These are phyloP conservation scores for Cymbopogon citratus DNA, from an alignment of 176 grass and related monocot species.

Conservation along the genomic window DNA sequence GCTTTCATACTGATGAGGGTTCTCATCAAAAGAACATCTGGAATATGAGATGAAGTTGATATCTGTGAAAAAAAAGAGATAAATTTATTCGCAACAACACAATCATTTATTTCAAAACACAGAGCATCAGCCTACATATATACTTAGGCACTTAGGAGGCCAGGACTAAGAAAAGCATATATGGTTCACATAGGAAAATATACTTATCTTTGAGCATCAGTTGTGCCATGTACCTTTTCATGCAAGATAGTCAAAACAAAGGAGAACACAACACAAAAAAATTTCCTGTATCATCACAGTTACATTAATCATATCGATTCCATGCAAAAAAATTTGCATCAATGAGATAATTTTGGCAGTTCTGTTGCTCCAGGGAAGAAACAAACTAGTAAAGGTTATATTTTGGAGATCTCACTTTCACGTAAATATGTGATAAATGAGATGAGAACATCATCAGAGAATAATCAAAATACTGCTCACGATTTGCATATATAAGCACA, in stretches of 20 bases:
- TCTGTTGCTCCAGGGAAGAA: slow-evolving; percentile 3
- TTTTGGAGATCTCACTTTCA: background rate
- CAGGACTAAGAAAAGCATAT: background rate
- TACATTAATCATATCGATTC: background rate
- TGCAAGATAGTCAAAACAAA: background rate
- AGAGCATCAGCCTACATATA: background rate
- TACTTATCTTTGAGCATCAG: background rate
- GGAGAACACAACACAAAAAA: background rate
- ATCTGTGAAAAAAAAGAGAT: background rate
- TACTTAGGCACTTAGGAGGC: background rate
- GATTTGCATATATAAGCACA: background rate
- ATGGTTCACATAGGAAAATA: background rate
- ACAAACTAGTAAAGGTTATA: background rate
- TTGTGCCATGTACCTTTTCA: background rate
- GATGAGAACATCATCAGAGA: background rate
- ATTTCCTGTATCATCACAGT: background rate
- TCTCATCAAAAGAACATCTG: slow-evolving; percentile 8
- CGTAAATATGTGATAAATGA: background rate
- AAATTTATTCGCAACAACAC: slow-evolving; percentile 5
- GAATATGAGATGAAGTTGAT: slow-evolving; percentile 35
- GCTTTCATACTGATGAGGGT: background rate
- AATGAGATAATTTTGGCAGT: background rate
- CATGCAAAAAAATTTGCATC: background rate
- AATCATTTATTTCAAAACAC: slow-evolving; percentile 12
- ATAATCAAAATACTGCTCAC: background rate